phyloP scores from a whole-genome alignment of 345 rosid genomes.

The Trapa incisa region DNA sequence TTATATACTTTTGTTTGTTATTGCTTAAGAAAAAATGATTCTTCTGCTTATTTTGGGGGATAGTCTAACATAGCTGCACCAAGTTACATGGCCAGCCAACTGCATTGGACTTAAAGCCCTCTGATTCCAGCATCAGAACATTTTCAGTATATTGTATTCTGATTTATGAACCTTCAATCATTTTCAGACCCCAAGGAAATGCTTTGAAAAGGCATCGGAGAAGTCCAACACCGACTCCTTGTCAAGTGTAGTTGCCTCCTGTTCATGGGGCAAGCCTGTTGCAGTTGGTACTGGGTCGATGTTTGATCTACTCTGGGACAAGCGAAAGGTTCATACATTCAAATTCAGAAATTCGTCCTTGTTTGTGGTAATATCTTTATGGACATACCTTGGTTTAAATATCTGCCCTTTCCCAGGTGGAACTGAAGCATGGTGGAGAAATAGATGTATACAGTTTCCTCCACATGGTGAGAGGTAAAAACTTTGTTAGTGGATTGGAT shows the following conservation, averaged over 20 bases:
- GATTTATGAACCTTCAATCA: neutral
- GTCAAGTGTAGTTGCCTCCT: slow-evolving; percentile 77
- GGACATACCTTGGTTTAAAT: neutral
- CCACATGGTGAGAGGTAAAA: slow-evolving; percentile 47
- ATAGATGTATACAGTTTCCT: slow-evolving; percentile 64
- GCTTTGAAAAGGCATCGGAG: slow-evolving; percentile 89
- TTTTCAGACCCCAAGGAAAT: slow-evolving; percentile 63
- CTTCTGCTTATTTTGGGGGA: neutral
- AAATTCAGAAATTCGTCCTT: neutral
- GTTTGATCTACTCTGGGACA: slow-evolving; percentile 70
- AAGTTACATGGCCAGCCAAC: neutral
- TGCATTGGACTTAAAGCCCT: no score
- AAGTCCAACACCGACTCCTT: slow-evolving; percentile 64
- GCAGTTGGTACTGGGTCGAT: slow-evolving; percentile 91
- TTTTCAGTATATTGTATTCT: neutral
- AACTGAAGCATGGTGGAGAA: slow-evolving; percentile 25
- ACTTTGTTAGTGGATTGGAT: slow-evolving; percentile 17
- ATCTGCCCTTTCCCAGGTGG: slow-evolving; percentile 24
- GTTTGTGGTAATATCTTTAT: slow-evolving; percentile 1
- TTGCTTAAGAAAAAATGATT: neutral
- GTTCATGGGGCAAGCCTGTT: slow-evolving; percentile 88
- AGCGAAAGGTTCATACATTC: slow-evolving; percentile 21
- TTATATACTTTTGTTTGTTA: no score
- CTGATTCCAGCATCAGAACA: neutral
- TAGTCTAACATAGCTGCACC: neutral